Conservation (phyloP, 306 rosid genomes). For the Mimosa bimucronata region DNA sequence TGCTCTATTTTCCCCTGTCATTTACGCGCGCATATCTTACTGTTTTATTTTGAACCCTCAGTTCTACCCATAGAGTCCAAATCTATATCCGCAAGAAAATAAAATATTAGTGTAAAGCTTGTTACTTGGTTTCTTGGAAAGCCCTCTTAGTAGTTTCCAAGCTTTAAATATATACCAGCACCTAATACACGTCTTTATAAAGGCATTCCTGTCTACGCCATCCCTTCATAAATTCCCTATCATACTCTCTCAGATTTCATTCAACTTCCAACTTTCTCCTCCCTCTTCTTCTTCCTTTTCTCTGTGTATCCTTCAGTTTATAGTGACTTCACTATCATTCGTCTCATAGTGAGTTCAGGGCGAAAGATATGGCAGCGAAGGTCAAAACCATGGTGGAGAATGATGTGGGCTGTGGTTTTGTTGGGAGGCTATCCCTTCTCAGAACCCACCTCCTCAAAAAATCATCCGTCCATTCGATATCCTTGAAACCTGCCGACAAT, state of each 20-base stretch:
- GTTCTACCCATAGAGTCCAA: constrained; percentile 31
- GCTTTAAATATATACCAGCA: constrained; percentile 36
- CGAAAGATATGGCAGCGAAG: constrained; percentile 54
- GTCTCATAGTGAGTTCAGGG: neutral
- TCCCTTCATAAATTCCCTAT: constrained; percentile 42
- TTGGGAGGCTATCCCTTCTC: constrained; percentile 64
- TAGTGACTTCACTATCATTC: constrained; percentile 9
- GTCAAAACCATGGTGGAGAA: constrained; percentile 41
- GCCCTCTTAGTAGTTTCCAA: constrained; percentile 54
- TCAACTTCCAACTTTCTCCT: constrained; percentile 5
- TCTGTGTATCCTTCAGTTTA: neutral
- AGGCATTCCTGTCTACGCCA: constrained; percentile 50
- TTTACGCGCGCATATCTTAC: constrained; percentile 1
- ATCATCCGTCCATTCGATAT: constrained; percentile 77
- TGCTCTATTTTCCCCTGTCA: neutral
- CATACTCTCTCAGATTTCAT: constrained; percentile 27
- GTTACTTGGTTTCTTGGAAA: constrained; percentile 93
- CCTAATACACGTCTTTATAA: constrained; percentile 34
- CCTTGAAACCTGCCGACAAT: constrained; percentile 45
- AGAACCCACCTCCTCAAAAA: constrained; percentile 58
- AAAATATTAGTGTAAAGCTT: constrained; percentile 42
- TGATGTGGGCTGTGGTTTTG: constrained; percentile 64
- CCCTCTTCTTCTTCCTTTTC: constrained; percentile 22
- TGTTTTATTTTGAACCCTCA: constrained; percentile 30
- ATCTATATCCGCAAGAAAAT: constrained; percentile 22